Base-by-base conservation (phyloP, 2,329 filamentous ascomycete species). In the Ceratocystis huliohia region DNA sequence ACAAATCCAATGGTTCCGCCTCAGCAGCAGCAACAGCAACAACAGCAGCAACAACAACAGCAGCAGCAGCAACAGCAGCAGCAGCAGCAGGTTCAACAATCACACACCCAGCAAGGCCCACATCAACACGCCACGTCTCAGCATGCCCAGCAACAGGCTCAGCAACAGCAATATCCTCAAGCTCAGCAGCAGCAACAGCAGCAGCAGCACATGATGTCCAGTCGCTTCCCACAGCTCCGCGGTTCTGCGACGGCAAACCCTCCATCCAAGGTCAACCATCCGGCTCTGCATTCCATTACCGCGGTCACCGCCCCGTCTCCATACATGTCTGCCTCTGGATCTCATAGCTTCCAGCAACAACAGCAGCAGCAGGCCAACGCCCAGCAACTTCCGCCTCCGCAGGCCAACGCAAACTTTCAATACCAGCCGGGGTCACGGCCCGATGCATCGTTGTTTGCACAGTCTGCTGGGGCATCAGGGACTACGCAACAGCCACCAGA, bases 1-100 rank as follows among this genome's bases (percentile, higher is more conserved):
- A 63, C 65, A 17, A 63, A 44, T 5, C 45, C 66, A 10, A 48
- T 53, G 59, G 50, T 30, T 17, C 56, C 63, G 17, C 30, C 61
- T 28, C 65, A 66, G 28, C 65, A 64, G 37, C 48, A 20, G n/a
- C 45, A 45, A 4, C 33, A 44, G 1, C 64, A 69, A 48, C 33
- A 71, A 33, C 69, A 70, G 28, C 67, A 69, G 20, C 68, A 68
- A 20, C 70, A 69, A 45, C 41, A 63, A 50, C 45, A 65, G 45
- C 20, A 44, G 44, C 37, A 56, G 66, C n/a, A 33, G 20, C 63
- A 64, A 50, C 28, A 28, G 28, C 28, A 28, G 28, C 28, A 28
- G 5, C 64, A 65, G 50, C 30, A 57, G 30, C 50, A 57, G 20
- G 44, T 30, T 10, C 66, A 67, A 28, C 48, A 59, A 64, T 67